phyloP scores from a whole-genome alignment of 192 early-diverging fungal genomes.

The Backusella parvicylindrica region DNA sequence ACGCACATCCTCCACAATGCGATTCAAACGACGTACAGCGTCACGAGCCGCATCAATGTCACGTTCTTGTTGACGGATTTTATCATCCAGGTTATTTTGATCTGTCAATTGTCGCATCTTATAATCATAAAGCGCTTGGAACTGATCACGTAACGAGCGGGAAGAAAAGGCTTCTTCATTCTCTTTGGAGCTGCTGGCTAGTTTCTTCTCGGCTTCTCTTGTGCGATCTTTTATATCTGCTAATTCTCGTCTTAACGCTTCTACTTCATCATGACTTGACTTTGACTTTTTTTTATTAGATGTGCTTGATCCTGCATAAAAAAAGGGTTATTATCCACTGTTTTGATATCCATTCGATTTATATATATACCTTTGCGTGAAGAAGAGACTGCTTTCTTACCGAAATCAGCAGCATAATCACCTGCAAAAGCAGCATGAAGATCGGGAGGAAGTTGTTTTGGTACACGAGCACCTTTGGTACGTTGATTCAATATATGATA shows the following conservation, averaged over 20 bases:
- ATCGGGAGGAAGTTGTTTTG: slow-evolving; percentile 44
- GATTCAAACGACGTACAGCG: slow-evolving; percentile 40
- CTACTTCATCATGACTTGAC: slow-evolving; percentile 40
- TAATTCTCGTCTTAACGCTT: slow-evolving; percentile 40
- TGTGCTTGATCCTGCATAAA: not conserved
- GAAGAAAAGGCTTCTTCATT: slow-evolving; percentile 26
- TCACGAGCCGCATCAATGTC: slow-evolving; percentile 49
- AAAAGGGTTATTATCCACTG: not conserved
- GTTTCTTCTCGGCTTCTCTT: slow-evolving; percentile 41
- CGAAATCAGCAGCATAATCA: slow-evolving; percentile 43
- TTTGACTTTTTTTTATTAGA: not conserved
- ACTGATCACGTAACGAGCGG: slow-evolving; percentile 35
- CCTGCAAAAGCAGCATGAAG: slow-evolving; percentile 52
- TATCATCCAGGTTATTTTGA: slow-evolving; percentile 41
- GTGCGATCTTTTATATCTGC: slow-evolving; percentile 44
- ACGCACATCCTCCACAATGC: slow-evolving; percentile 46
- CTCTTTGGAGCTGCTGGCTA: slow-evolving; percentile 13
- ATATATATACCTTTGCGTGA: not conserved
- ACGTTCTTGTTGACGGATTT: slow-evolving; percentile 44
- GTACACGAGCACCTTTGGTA: slow-evolving; percentile 48
- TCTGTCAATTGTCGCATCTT: slow-evolving; percentile 49
- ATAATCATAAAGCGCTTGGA: slow-evolving; percentile 49
- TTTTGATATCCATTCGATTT: not conserved
- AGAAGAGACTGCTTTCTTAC: slow-evolving; percentile 13
- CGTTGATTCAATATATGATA: slow-evolving; percentile 57